phyloP scores from a whole-genome alignment of 1,139 yeast species.

The Geotrichum restrictum region DNA sequence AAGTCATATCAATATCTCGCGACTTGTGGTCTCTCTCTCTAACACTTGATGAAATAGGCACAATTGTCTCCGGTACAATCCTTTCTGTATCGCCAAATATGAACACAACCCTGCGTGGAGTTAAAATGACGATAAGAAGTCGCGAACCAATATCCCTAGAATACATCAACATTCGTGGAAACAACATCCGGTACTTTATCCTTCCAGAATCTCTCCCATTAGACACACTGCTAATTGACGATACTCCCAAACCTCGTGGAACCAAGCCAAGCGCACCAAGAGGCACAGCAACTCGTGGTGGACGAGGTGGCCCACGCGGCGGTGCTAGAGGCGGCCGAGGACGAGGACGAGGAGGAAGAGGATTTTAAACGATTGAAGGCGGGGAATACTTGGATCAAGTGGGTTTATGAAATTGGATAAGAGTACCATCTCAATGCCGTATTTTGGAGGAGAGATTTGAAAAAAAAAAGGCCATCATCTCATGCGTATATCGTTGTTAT shows the following conservation, averaged over 20 bases:
- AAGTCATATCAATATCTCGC: conserved; percentile 19
- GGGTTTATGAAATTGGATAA: too few relatives aligned
- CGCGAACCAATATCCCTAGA: conserved; percentile 73
- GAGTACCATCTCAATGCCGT: too few relatives aligned
- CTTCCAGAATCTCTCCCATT: conserved; percentile 85
- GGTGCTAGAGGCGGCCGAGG: conserved; percentile 20
- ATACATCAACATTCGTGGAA: conserved; percentile 83
- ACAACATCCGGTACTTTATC: conserved; percentile 77
- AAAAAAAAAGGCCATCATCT: too few relatives aligned
- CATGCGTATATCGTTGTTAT: too few relatives aligned
- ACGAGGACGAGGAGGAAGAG: conserved; percentile 27
- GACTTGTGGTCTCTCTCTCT: conserved; percentile 6
- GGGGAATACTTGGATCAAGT: too few relatives aligned
- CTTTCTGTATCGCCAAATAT: conserved; percentile 85
- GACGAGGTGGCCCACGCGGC: conserved; percentile 32
- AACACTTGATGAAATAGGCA: conserved; percentile 32
- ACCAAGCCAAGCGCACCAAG: conserved; percentile 27
- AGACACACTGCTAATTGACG: conserved; percentile 67
- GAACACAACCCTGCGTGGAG: conserved; percentile 84
- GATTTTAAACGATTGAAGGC: conserved; percentile 22
- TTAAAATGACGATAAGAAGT: conserved; percentile 67
- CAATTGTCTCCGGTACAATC: conserved; percentile 64
- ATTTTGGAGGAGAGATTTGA: too few relatives aligned
- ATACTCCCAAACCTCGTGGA: conserved; percentile 46
- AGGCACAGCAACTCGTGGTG: conserved; percentile 34